Conservation (phyloP, 176 grass and related monocot genomes). For the Luzula sylvatica region DNA sequence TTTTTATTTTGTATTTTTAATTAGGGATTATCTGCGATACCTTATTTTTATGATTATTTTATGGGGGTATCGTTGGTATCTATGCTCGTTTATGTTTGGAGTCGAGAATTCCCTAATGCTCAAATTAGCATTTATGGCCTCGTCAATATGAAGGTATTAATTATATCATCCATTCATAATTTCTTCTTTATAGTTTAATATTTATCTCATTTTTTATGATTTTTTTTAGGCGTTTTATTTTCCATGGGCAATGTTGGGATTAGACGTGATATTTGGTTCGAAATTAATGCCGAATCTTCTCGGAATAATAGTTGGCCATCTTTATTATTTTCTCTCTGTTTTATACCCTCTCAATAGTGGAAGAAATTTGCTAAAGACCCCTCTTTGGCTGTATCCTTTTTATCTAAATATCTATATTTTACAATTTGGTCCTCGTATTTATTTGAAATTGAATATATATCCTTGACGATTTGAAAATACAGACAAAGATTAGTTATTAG, state of each 20-base stretch:
- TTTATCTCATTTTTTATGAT: background rate
- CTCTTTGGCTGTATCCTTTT: slow-evolving; percentile 90
- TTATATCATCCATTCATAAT: background rate
- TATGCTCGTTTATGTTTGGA: slow-evolving; percentile 96
- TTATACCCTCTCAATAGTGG: slow-evolving; percentile 67
- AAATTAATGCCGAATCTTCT: slow-evolving; percentile 41
- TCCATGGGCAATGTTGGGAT: slow-evolving; percentile 82
- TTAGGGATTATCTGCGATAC: slow-evolving; percentile 57
- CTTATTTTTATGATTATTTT: slow-evolving; percentile 7
- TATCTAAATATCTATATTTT: slow-evolving; percentile 1
- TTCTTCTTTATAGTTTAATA: background rate
- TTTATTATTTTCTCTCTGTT: slow-evolving; percentile 86
- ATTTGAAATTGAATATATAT: too few relatives aligned
- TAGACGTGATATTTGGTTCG: slow-evolving; percentile 89
- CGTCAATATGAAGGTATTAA: slow-evolving; percentile 60
- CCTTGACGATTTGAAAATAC: slow-evolving; percentile 53
- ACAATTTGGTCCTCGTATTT: background rate
- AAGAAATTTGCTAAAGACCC: slow-evolving; percentile 84
- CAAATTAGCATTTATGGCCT: slow-evolving; percentile 91
- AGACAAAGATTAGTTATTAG: slow-evolving; percentile 78
- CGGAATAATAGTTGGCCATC: slow-evolving; percentile 82
- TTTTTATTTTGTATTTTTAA: background rate
- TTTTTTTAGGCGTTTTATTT: slow-evolving; percentile 78
- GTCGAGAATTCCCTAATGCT: slow-evolving; percentile 78
- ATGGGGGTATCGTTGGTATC: slow-evolving; percentile 68